A percentile compares a stretch with the other conserved stretches of the same genome.
Evolutionary conservation across 2,329 filamentous ascomycete genomes (phyloP).

Genomic region (Sclerotinia nivalis): DNA sequence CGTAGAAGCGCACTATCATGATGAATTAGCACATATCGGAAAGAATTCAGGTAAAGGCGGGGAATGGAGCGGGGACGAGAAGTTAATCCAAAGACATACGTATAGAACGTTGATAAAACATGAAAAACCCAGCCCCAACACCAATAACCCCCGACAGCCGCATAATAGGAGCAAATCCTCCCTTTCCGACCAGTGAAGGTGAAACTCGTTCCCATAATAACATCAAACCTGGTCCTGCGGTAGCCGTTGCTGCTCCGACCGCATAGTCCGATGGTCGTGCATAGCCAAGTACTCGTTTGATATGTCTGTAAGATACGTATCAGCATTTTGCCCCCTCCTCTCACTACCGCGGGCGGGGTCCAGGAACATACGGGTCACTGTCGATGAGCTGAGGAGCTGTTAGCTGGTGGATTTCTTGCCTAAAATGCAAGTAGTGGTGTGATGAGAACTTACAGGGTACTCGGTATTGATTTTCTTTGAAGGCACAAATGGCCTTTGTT

Average conservation of each 20-base stretch:
- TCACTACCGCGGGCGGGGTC: not conserved
- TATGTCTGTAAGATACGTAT: constrained; percentile 63
- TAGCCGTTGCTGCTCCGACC: constrained; percentile 65
- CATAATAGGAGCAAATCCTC: constrained; percentile 81
- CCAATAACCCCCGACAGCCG: constrained; percentile 74
- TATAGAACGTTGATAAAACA: constrained; percentile 80
- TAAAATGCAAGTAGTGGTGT: not conserved
- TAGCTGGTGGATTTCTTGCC: constrained; percentile 33
- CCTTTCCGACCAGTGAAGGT: constrained; percentile 80
- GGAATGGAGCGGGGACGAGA: not conserved
- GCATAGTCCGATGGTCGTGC: constrained; percentile 82
- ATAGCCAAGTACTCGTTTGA: constrained; percentile 87
- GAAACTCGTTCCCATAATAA: constrained; percentile 79
- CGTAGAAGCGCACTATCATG: constrained; percentile 83
- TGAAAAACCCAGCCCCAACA: constrained; percentile 74
- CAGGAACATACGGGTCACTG: constrained; percentile 82
- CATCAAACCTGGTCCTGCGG: constrained; percentile 73
- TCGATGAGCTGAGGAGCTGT: constrained; percentile 81
- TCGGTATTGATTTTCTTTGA: constrained; percentile 80
- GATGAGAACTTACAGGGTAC: constrained; percentile 70
- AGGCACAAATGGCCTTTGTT: constrained; percentile 58
- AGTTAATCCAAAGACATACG: constrained; percentile 57
- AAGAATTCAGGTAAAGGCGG: not conserved
- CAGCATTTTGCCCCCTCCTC: not conserved
- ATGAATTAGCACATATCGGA: constrained; percentile 43